Evolutionary conservation across 2,329 filamentous ascomycete genomes (phyloP).

Genomic region (Penicillium sp.): DNA sequence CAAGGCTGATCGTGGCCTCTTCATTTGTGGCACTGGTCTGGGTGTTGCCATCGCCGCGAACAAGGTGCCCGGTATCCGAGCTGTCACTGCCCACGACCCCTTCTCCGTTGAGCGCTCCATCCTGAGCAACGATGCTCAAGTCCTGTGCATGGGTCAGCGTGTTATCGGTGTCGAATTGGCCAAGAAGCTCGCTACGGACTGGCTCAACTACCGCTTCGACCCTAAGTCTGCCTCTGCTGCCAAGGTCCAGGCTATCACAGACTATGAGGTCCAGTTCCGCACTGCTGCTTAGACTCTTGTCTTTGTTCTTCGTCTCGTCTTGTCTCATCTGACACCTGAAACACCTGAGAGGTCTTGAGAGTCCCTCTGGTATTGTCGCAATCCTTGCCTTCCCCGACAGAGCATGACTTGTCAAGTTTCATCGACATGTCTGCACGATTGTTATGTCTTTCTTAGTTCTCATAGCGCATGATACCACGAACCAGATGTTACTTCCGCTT

Average conservation of each 20-base stretch:
- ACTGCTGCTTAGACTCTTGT: constrained; percentile 16
- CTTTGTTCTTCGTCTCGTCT: not conserved
- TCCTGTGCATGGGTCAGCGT: constrained; percentile 80
- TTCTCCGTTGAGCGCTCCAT: constrained; percentile 80
- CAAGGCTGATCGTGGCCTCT: constrained; percentile 69
- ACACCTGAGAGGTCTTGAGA: not conserved
- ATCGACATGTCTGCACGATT: not conserved
- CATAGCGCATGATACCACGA: constrained; percentile 34
- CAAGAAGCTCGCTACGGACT: constrained; percentile 73
- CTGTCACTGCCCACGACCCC: constrained; percentile 85
- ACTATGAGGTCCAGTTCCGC: constrained; percentile 42
- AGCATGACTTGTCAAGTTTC: not conserved
- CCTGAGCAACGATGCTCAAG: constrained; percentile 81
- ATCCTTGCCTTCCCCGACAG: not conserved
- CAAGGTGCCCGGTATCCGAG: constrained; percentile 78
- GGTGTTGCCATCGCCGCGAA: constrained; percentile 88
- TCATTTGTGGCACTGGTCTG: constrained; percentile 80
- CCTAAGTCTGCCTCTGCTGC: constrained; percentile 61
- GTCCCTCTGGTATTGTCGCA: not conserved
- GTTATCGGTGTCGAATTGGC: constrained; percentile 80
- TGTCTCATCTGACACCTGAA: not conserved
- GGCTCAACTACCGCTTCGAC: constrained; percentile 82
- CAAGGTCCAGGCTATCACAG: constrained; percentile 52
- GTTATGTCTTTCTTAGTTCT: constrained; percentile 11
- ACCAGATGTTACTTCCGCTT: constrained; percentile 18